Conservation (phyloP, 257 asterid genomes). For the Sherardia arvensis region DNA sequence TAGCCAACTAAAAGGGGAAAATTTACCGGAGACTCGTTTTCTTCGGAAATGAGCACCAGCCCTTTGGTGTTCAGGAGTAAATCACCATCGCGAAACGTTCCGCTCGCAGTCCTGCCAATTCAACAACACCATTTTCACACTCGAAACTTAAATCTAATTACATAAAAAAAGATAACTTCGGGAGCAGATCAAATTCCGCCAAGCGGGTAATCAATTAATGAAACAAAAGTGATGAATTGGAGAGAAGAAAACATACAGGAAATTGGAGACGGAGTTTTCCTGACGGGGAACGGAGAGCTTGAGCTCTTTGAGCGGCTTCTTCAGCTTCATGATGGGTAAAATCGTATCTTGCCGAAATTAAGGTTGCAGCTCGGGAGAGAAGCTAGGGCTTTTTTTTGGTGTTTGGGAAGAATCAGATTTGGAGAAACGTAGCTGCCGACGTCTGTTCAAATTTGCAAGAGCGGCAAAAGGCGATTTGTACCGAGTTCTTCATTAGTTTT, state of each 20-base stretch:
- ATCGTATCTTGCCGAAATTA: background rate
- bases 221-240: background rate
- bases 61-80: constrained; percentile 74
- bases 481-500: background rate
- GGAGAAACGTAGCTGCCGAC: background rate
- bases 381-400: background rate
- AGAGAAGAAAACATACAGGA: constrained; percentile 31
- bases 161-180: background rate
- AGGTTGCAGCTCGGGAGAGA: background rate
- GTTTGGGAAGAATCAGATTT: background rate
- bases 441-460: constrained; percentile 14
- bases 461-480: constrained; percentile 9
- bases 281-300: constrained; percentile 85
- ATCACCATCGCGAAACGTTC: constrained; percentile 94
- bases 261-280: constrained; percentile 66
- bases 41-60: constrained; percentile 63
- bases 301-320: constrained; percentile 78
- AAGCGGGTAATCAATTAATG: no score
- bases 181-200: background rate
- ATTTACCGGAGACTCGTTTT: constrained; percentile 38
- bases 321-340: constrained; percentile 48
- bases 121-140: background rate
- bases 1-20: background rate
- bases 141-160: background rate
- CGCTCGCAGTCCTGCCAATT: constrained; percentile 75